These are phyloP conservation scores for Ganoderma multipileum DNA, from an alignment of 1,284 basidiomycete genomes.

Conservation along the genomic window DNA sequence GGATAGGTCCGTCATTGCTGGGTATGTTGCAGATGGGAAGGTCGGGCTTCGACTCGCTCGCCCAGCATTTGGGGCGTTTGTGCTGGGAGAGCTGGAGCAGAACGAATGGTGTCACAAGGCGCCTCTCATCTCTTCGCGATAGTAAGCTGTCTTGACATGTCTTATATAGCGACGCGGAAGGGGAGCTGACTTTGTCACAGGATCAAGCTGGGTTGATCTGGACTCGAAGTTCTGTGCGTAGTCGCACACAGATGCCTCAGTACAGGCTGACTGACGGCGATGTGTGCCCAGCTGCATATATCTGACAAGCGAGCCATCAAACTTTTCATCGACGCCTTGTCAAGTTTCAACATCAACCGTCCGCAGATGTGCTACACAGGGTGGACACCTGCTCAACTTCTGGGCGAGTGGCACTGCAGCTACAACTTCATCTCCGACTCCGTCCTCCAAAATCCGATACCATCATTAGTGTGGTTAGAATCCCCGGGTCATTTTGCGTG, in stretches of 20 bases:
- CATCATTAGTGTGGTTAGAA: neutral
- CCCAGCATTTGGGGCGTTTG: slow-evolving; percentile 64
- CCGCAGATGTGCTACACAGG: neutral
- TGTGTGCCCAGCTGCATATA: neutral
- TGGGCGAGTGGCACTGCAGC: neutral
- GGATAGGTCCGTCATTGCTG: slow-evolving; percentile 54
- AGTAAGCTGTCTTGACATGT: slow-evolving; percentile 1
- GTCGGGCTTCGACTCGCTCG: slow-evolving; percentile 55
- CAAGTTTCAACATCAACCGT: neutral
- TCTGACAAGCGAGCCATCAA: neutral
- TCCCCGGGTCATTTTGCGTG: neutral
- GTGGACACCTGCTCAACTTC: neutral
- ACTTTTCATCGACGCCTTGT: neutral
- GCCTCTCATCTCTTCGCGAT: slow-evolving; percentile 42
- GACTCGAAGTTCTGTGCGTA: neutral
- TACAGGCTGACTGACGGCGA: neutral
- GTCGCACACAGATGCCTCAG: neutral
- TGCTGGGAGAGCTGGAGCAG: slow-evolving; percentile 59
- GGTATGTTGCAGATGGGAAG: slow-evolving; percentile 70
- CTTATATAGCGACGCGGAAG: neutral
- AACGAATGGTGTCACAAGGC: slow-evolving; percentile 53
- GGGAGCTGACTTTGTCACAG: neutral
- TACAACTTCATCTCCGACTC: neutral
- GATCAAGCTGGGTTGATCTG: neutral
- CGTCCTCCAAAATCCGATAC: neutral